Conservation (phyloP, 2,329 filamentous ascomycete species). For the Metarhizium humberi region DNA sequence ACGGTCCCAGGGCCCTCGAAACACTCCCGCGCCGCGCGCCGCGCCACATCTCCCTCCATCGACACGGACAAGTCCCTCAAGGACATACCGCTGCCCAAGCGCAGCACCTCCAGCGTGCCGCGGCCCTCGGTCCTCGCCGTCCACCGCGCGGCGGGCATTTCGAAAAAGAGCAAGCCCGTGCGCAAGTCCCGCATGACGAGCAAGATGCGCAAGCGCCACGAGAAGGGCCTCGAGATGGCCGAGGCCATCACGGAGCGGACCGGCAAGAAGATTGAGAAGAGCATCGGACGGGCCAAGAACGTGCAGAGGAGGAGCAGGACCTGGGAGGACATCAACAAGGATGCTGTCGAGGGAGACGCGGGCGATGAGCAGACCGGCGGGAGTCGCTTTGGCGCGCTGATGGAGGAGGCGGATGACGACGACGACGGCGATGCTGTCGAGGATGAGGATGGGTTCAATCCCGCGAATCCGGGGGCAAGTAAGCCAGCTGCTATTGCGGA, state of each 20-base stretch:
- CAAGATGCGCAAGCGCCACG: slow-evolving; percentile 45
- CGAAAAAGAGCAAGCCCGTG: slow-evolving; percentile 53
- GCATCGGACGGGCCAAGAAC: slow-evolving; percentile 36
- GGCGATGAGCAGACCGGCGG: slow-evolving; percentile 9
- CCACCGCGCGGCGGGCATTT: slow-evolving; percentile 56
- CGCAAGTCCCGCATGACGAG: slow-evolving; percentile 45
- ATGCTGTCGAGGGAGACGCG: slow-evolving; percentile 14
- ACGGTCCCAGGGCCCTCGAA: slow-evolving; percentile 44
- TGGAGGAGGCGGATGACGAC: slow-evolving; percentile 15
- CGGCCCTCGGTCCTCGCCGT: slow-evolving; percentile 60
- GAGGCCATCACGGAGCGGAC: slow-evolving; percentile 52
- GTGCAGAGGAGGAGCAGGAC: slow-evolving; percentile 41
- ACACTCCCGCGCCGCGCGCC: slow-evolving; percentile 66
- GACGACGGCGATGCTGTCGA: slow-evolving; percentile 25
- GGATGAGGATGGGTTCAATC: slow-evolving; percentile 10
- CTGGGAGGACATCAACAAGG: slow-evolving; percentile 51
- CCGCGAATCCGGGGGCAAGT: neutral
- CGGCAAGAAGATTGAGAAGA: slow-evolving; percentile 44
- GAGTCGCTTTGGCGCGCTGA: slow-evolving; percentile 9
- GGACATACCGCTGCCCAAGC: slow-evolving; percentile 32
- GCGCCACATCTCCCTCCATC: slow-evolving; percentile 61
- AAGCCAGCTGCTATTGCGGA: slow-evolving; percentile 6
- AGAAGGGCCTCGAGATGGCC: slow-evolving; percentile 49
- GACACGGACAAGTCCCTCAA: slow-evolving; percentile 65
- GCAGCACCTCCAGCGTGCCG: slow-evolving; percentile 8